Percentiles rank a stretch among this genome's conserved stretches.
Conservation (phyloP, 2,329 filamentous ascomycete genomes). For the Beauveria caledonica region DNA sequence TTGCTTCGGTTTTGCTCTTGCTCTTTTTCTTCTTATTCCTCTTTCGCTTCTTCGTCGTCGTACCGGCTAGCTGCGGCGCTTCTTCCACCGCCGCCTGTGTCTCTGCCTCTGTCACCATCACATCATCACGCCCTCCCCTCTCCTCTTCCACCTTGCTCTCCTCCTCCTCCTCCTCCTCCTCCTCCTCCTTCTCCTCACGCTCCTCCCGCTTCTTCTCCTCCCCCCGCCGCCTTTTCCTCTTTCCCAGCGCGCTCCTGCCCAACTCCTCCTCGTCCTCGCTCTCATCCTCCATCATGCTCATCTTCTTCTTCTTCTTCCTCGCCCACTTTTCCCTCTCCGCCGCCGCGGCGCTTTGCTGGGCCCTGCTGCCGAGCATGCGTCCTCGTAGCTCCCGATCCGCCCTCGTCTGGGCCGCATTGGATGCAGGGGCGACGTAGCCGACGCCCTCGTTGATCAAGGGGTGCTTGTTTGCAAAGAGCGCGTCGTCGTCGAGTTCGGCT, state of each 20-base stretch:
- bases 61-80: neutral
- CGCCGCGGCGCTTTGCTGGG: slow-evolving; percentile 10
- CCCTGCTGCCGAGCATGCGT: slow-evolving; percentile 22
- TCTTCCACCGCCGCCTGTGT: neutral
- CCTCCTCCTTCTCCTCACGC: slow-evolving; percentile 4
- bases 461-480: slow-evolving; percentile 16
- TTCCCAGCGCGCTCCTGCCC: slow-evolving; percentile 30
- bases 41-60: slow-evolving; percentile 14
- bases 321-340: slow-evolving; percentile 16
- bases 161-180: neutral
- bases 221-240: slow-evolving; percentile 25
- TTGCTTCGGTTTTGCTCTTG: slow-evolving; percentile 6
- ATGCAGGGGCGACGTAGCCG: slow-evolving; percentile 25
- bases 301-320: slow-evolving; percentile 10
- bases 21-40: slow-evolving; percentile 15
- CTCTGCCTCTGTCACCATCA: neutral
- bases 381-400: slow-evolving; percentile 25
- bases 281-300: slow-evolving; percentile 7
- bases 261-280: slow-evolving; percentile 28
- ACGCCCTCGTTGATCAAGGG: slow-evolving; percentile 31
- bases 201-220: slow-evolving; percentile 5
- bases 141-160: neutral
- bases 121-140: neutral
- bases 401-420: slow-evolving; percentile 17
- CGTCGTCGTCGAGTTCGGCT: slow-evolving; percentile 19